phyloP scores from a whole-genome alignment of 2,329 filamentous ascomycete species.

The Mycosphaerella arachidis region DNA sequence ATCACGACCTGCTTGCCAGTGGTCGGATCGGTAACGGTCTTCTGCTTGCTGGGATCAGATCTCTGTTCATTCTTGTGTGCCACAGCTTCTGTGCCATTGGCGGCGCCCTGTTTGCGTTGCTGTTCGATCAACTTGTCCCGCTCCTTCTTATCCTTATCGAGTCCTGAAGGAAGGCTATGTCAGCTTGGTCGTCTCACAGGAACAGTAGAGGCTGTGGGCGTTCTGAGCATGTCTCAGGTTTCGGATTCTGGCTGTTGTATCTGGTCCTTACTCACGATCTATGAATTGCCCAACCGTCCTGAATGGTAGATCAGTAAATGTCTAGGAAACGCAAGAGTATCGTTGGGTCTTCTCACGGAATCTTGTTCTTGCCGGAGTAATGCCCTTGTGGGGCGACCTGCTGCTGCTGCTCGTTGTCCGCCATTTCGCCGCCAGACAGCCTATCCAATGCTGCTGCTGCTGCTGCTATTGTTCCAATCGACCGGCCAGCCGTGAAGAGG shows the following conservation, averaged over 20 bases:
- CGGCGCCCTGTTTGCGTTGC: slow-evolving; percentile 21
- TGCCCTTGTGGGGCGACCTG: slow-evolving; percentile 50
- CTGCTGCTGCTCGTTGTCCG: slow-evolving; percentile 15
- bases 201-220: too few relatives aligned
- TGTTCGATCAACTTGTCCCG: slow-evolving; percentile 68
- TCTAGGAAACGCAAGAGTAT: too few relatives aligned
- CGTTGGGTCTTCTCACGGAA: slow-evolving; percentile 49
- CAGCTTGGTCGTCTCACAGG: too few relatives aligned
- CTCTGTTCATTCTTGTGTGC: slow-evolving; percentile 47
- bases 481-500: not conserved
- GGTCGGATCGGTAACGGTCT: slow-evolving; percentile 76
- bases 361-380: slow-evolving; percentile 77
- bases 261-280: slow-evolving; percentile 41
- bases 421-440: slow-evolving; percentile 2
- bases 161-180: slow-evolving; percentile 16
- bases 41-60: slow-evolving; percentile 45
- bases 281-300: slow-evolving; percentile 77
- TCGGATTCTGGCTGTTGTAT: too few relatives aligned
- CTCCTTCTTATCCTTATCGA: slow-evolving; percentile 74
- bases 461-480: not conserved
- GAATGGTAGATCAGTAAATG: too few relatives aligned
- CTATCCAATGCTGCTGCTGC: not conserved
- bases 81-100: slow-evolving; percentile 34
- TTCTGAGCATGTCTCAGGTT: too few relatives aligned
- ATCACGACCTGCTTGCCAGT: slow-evolving; percentile 84